These are phyloP conservation scores for Micromonas commoda DNA, from an alignment of 139 green algal genomes.

Conservation along the genomic window DNA sequence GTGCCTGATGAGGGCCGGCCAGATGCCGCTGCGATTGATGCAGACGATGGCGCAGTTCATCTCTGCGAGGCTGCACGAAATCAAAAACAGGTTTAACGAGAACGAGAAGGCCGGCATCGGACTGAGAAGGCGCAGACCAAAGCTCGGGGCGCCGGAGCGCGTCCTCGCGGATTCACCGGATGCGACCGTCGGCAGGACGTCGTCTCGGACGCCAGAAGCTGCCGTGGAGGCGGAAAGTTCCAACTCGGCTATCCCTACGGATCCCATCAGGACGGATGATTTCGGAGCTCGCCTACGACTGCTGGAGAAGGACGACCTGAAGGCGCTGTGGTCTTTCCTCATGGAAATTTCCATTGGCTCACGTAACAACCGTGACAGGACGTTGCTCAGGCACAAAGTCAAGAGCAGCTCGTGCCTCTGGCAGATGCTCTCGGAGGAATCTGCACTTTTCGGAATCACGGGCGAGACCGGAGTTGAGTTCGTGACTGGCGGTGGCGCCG, in stretches of 20 bases:
- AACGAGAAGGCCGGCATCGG: not conserved
- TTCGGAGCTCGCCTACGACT: not conserved
- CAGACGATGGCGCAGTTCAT: not conserved
- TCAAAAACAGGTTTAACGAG: not conserved
- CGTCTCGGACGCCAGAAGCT: not conserved
- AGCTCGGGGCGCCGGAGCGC: not conserved
- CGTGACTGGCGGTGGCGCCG: no score
- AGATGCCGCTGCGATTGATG: not conserved
- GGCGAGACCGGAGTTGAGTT: no score
- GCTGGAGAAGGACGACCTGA: not conserved
- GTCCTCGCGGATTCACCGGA: not conserved
- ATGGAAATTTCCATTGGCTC: not conserved
- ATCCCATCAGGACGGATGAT: not conserved
- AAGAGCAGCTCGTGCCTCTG: no score
- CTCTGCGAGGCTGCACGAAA: not conserved
- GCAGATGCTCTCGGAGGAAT: no score
- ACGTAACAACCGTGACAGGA: not conserved
- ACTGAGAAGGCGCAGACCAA: not conserved
- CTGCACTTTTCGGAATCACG: no score
- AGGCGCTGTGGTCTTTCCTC: not conserved
- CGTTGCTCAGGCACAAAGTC: no score
- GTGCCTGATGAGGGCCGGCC: not conserved
- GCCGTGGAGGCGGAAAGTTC: not conserved
- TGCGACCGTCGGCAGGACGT: not conserved
- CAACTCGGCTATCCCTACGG: no score